Percentiles rank a stretch among this genome's conserved stretches.
Evolutionary conservation across 768 basidiomycete genomes (phyloP).

Genomic region (Tylopilus felleus): DNA sequence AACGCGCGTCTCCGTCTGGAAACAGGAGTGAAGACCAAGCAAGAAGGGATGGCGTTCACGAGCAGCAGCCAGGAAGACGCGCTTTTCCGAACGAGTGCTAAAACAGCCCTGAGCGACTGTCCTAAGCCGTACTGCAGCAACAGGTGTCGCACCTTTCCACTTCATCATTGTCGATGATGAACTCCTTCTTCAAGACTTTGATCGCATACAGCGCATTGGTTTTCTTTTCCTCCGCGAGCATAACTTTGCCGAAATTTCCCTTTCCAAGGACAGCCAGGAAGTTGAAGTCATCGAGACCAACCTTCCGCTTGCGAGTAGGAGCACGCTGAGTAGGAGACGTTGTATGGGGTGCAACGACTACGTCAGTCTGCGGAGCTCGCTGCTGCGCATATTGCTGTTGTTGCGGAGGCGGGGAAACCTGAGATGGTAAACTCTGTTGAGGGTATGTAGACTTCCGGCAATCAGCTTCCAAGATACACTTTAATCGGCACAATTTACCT

Average conservation of each 20-base stretch:
- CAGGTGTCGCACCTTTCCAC: constrained; percentile 78
- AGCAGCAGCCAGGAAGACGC: constrained; percentile 96
- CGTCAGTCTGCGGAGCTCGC: constrained; percentile 32
- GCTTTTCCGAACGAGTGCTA: constrained; percentile 98
- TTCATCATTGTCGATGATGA: constrained; percentile 99
- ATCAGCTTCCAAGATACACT: constrained; percentile 4
- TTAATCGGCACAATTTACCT: constrained; percentile 16
- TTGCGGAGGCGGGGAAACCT: constrained; percentile 13
- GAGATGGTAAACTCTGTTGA: constrained; percentile 22
- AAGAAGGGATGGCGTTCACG: constrained; percentile 96
- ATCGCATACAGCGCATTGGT: constrained; percentile 90
- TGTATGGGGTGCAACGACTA: constrained; percentile 26
- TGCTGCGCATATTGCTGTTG: constrained; percentile 27
- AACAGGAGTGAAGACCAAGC: constrained; percentile 95
- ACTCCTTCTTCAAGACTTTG: constrained; percentile 99
- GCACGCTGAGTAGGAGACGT: constrained; percentile 40
- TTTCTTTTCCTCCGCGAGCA: constrained; percentile 98
- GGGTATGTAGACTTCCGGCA: constrained; percentile 21
- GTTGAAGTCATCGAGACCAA: constrained; percentile 98
- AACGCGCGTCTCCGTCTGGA: constrained; percentile 98
- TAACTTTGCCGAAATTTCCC: constrained; percentile 99
- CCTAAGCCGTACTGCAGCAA: not conserved
- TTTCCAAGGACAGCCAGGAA: constrained; percentile 98
- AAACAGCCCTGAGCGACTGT: constrained; percentile 1
- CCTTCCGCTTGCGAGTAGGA: constrained; percentile 67